phyloP scores from a whole-genome alignment of 2,329 filamentous ascomycete genomes.

The Neonectria ditissima region DNA sequence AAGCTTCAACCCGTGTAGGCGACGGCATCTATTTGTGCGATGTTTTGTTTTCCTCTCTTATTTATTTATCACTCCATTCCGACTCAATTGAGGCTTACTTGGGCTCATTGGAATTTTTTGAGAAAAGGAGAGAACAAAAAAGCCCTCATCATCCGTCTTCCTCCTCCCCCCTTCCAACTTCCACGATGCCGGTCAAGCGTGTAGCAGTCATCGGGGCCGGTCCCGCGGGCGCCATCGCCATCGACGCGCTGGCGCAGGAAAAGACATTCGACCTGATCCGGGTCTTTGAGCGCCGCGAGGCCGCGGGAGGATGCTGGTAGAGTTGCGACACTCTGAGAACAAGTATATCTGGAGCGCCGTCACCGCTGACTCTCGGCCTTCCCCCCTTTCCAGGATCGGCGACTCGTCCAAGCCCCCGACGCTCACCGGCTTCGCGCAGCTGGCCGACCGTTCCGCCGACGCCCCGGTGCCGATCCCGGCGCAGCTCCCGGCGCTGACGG shows the following conservation, averaged over 20 bases:
- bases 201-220: slow-evolving; percentile 72
- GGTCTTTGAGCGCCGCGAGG: slow-evolving; percentile 71
- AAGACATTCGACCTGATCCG: slow-evolving; percentile 67
- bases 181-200: slow-evolving; percentile 40
- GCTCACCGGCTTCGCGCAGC: slow-evolving; percentile 58
- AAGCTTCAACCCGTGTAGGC: neutral
- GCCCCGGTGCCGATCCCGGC: slow-evolving; percentile 59
- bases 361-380: slow-evolving; percentile 4
- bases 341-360: neutral
- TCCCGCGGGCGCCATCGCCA: slow-evolving; percentile 68
- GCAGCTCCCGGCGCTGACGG: slow-evolving; percentile 58
- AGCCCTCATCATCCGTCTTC: neutral
- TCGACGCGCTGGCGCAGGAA: slow-evolving; percentile 70
- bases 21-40: neutral
- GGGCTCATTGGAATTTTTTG: neutral
- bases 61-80: neutral
- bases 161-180: too few species aligned
- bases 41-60: neutral
- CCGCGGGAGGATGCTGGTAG: slow-evolving; percentile 71
- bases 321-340: neutral
- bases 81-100: neutral
- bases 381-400: slow-evolving; percentile 59
- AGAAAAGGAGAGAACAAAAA: neutral
- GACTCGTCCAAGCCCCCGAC: slow-evolving; percentile 52
- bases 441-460: slow-evolving; percentile 63